Evolutionary conservation across 2,329 filamentous ascomycete genomes (phyloP).

Genomic region (Endoconidiophora polonica): DNA sequence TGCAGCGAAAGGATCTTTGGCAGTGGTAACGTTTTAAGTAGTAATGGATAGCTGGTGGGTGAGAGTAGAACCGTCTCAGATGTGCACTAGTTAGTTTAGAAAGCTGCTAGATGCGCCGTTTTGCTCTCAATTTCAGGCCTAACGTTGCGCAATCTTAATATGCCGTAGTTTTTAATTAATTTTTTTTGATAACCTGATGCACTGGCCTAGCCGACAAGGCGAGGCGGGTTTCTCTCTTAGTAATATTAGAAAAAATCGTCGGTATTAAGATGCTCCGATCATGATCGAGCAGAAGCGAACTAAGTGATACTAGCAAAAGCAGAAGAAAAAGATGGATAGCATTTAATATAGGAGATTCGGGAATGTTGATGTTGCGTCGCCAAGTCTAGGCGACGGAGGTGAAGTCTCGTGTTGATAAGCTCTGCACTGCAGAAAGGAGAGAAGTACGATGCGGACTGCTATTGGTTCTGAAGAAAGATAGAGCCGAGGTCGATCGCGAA

Average conservation of each 20-base stretch:
- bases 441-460: neutral
- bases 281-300: constrained; percentile 9
- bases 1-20: neutral
- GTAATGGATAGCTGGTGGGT: neutral
- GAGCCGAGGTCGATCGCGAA: neutral
- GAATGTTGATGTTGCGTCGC: constrained; percentile 5
- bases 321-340: too few species aligned
- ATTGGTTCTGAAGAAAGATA: too few species aligned
- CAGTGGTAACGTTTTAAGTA: neutral
- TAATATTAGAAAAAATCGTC: neutral
- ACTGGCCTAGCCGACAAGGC: too few species aligned
- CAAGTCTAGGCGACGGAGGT: constrained; percentile 4
- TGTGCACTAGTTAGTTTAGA: too few species aligned
- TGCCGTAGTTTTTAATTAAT: too few species aligned
- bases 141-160: too few species aligned
- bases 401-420: too few species aligned
- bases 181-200: too few species aligned
- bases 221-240: too few species aligned
- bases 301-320: constrained; percentile 7
- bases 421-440: neutral
- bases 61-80: too few species aligned
- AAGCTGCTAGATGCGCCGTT: too few species aligned
- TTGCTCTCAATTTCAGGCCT: too few species aligned
- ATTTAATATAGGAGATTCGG: constrained; percentile 6
- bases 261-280: constrained; percentile 4